Evolutionary conservation across 805 yeast species (phyloP), one percentile per base, ranked within the genome.

Genomic region (Wickerhamiella shivajii): DNA sequence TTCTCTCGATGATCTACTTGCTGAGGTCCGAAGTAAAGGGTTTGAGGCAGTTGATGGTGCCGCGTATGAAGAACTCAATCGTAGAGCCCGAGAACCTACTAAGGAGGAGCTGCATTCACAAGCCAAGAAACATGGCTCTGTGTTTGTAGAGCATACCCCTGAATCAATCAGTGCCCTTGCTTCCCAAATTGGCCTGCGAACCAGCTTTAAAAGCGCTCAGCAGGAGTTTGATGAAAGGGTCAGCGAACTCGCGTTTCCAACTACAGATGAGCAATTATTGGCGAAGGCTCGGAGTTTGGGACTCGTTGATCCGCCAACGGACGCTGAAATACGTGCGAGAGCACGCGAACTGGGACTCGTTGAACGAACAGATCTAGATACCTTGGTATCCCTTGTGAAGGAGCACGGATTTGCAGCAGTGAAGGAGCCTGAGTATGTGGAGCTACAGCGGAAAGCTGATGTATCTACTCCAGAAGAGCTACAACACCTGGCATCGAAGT

Each of bases 121-220:
- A 37, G 55, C 57, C 4, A 33, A 37, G 6, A 43, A 43, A 31
- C 36, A 41, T 2, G 51, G 46, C n/a, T 39, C 48, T 16, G 37
- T 29, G 6, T n/a, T 39, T 5, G 24, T 31, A 4, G 27, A 29
- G 6, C 26, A 23, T 12, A 26, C 31, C 12, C 17, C 17, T 2
- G 29, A 26, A 22, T 29, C 36, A 2, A 14, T 42, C 10, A 20
- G 27, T 3, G 28, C 36, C 10, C 29, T 29, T 3, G 43, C 42
- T 15, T 18, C 29, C n/a, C 36, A 27, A 23, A 46, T 46, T 56
- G 44, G 49, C 47, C 10, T 61, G 60, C 40, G 61, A 60, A 8
- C 53, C 18, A 48, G 45, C 6, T 56, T 53, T 37, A 27, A 34
- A 9, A 57, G 58, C 5, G 41, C 48, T 3, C 33, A 41, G 12